These are phyloP conservation scores for Fonsecaea nubica DNA, from an alignment of 2,329 filamentous ascomycete genomes.

Conservation along the genomic window DNA sequence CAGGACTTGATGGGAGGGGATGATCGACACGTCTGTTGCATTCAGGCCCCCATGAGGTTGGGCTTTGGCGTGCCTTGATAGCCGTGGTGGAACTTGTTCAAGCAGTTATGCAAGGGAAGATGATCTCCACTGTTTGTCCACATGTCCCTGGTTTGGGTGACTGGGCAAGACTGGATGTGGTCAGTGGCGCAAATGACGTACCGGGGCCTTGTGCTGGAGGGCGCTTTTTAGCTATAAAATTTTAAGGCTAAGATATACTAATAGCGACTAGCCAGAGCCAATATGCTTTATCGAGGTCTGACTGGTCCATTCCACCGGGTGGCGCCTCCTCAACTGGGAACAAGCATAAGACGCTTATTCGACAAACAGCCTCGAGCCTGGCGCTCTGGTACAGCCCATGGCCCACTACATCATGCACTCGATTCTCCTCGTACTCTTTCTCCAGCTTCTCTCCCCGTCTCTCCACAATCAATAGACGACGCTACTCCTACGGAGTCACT, in stretches of 20 bases:
- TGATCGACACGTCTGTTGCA: slow-evolving; percentile 23
- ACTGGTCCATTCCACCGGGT: slow-evolving; percentile 6
- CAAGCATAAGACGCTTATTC: slow-evolving; percentile 12
- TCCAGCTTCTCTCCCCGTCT: slow-evolving; percentile 3
- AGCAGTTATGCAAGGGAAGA: neutral
- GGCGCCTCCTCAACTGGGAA: neutral
- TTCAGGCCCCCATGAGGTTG: slow-evolving; percentile 18
- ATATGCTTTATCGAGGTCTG: neutral
- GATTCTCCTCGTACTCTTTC: neutral
- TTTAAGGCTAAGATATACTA: neutral
- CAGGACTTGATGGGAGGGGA: neutral
- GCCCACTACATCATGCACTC: slow-evolving; percentile 1
- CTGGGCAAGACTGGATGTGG: slow-evolving; percentile 5
- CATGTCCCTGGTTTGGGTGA: neutral
- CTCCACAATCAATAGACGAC: neutral
- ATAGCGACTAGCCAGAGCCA: neutral
- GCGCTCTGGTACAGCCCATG: too few species aligned
- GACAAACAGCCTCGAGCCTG: slow-evolving; percentile 2
- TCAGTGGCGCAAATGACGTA: slow-evolving; percentile 26
- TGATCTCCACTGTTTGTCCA: neutral
- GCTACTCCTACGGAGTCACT: neutral
- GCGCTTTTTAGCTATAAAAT: neutral
- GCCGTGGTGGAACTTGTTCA: slow-evolving; percentile 9
- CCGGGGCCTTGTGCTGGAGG: neutral
- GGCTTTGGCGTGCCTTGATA: slow-evolving; percentile 8